These are phyloP conservation scores for Quercus tomentella DNA, from an alignment of 331 rosid species.

Conservation along the genomic window DNA sequence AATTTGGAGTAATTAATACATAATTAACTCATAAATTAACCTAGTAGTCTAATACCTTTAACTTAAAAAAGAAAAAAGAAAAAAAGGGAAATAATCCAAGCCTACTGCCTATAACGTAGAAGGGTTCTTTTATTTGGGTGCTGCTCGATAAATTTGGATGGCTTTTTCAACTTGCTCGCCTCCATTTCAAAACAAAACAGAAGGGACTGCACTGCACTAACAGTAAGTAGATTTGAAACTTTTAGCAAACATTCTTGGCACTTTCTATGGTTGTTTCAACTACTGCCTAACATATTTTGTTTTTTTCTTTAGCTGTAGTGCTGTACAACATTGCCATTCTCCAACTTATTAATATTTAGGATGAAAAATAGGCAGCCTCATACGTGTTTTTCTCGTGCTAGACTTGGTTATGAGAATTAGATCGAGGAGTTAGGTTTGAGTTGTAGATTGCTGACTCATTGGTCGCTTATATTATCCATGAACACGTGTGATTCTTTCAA, in stretches of 20 bases:
- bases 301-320: background rate
- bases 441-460: background rate
- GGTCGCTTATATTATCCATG: background rate
- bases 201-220: background rate
- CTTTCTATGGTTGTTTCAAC: background rate
- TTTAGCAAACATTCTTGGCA: background rate
- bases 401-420: background rate
- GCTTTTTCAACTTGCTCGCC: background rate
- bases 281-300: too few species aligned
- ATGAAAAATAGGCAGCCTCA: background rate
- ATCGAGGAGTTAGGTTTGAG: background rate
- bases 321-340: background rate
- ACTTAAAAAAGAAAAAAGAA: too few species aligned
- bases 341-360: background rate
- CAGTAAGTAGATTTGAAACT: background rate
- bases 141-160: background rate
- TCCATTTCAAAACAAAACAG: background rate
- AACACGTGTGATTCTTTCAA: too few species aligned
- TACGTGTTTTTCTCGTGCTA: background rate
- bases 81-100: background rate
- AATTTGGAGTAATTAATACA: too few species aligned
- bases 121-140: background rate
- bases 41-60: too few species aligned
- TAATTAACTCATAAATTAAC: too few species aligned
- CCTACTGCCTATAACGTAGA: background rate